Base-by-base conservation (phyloP, 495 filamentous ascomycete genomes). In the Neurospora sp. region DNA sequence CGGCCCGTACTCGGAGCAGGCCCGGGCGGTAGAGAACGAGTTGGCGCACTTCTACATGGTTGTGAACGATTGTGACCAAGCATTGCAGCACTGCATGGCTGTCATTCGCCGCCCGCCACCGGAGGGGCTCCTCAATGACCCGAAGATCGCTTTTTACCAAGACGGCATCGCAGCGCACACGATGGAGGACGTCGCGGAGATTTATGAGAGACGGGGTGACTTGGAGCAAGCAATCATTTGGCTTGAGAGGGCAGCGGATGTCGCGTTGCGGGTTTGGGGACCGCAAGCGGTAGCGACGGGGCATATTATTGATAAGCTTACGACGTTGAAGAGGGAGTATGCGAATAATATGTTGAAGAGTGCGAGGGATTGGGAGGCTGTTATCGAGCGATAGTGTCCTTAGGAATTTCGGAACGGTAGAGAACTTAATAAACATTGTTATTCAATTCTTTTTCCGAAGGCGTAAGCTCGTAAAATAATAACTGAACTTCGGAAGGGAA, bases 111-210 rank as follows among this genome's bases (percentile, higher is more conserved):
- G 70, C 8, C 78, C 79, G 14, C 73, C 71, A 41, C 71, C 70
- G 5, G 54, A 66, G 31, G 54, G 54, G 14, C 54, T 66, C 4
- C 27, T 14, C 12, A 66, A 66, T 66, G 27, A 66, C 54, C 27
- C 54, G 6, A 66, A 35, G 54, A 27, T 66, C 3, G 46, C 39
- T 10, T 80, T 80, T 40, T 73, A 78, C 66, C 75, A 81, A 35
- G 78, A 81, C 40, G 78, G 76, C 23, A 81, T 80, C 9, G 77
- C 79, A 9, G 79, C 78, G 7, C 78, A 79, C 71, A 74, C 78
- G 11, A 81, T 81, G 78, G 79, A 81, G 41, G 78, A 81, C 69
- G 79, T 81, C 74, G 78, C 79, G 4, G 78, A 81, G 72, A 81
- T 80, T 18, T 70, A 80, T 27, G 78, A 81, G 70, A 77, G 76